Conservation (phyloP, 192 early-diverging fungal genomes). For the Backusella circina region DNA sequence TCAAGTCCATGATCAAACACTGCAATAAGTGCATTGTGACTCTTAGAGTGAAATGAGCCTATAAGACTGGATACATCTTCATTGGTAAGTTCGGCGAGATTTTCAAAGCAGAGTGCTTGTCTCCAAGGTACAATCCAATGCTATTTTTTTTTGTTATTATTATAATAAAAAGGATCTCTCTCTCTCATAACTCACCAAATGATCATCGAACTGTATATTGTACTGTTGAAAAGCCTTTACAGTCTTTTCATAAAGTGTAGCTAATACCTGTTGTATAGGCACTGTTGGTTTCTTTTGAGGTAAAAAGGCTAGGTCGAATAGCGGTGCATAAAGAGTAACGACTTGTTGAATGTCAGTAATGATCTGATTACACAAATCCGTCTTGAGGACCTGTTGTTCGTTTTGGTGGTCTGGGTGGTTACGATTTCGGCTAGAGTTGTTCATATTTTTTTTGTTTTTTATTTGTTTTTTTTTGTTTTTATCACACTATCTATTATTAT, state of each 20-base stretch:
- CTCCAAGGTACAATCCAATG: constrained; percentile 32
- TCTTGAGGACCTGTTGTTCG: constrained; percentile 18
- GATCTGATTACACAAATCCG: constrained; percentile 18
- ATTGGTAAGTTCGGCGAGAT: constrained; percentile 9
- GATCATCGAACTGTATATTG: constrained; percentile 23
- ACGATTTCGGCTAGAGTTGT: not conserved
- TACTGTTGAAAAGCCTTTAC: constrained; percentile 4
- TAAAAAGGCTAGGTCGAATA: constrained; percentile 16
- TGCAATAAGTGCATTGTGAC: constrained; percentile 3
- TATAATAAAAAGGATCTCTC: not conserved
- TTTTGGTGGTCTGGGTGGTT: constrained; percentile 19
- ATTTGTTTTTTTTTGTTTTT: not conserved
- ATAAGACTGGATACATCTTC: constrained; percentile 8
- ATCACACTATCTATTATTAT: not conserved
- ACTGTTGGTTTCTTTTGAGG: not conserved
- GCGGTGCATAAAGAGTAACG: constrained; percentile 4
- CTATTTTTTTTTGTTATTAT: not conserved
- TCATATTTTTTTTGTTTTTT: not conserved
- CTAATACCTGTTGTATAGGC: not conserved
- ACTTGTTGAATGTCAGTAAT: constrained; percentile 20
- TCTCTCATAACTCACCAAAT: constrained; percentile 30
- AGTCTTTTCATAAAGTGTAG: constrained; percentile 18
- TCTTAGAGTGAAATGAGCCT: constrained; percentile 18
- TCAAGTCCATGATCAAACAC: constrained; percentile 23
- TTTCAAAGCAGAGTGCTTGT: constrained; percentile 24